Conservation (phyloP, 306 rosid species). For the Vigna hirtella region DNA sequence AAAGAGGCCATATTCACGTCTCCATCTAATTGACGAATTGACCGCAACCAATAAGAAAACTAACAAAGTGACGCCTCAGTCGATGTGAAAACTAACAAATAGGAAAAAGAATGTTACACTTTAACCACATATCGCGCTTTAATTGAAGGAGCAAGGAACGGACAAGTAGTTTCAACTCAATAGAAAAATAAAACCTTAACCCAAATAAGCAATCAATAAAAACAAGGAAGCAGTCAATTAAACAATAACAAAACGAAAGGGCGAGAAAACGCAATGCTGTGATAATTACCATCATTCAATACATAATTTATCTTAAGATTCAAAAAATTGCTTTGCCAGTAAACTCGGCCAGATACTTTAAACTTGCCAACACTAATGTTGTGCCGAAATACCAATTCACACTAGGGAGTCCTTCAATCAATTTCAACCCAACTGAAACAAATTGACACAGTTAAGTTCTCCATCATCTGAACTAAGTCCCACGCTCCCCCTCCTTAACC, state of each 20-base stretch:
- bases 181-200: not conserved
- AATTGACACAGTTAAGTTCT: conserved; percentile 21
- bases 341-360: conserved; percentile 23
- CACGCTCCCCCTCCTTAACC: not conserved
- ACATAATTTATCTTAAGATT: conserved; percentile 1
- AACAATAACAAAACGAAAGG: conserved; percentile 1
- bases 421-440: conserved; percentile 17
- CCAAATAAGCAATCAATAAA: conserved; percentile 26
- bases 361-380: conserved; percentile 8
- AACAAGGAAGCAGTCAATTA: conserved; percentile 31
- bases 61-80: too few species aligned
- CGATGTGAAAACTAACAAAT: not conserved
- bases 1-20: not conserved
- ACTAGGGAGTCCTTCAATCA: not conserved
- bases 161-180: not conserved
- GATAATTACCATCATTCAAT: not conserved
- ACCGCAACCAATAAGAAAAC: not conserved
- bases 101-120: not conserved
- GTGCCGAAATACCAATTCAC: conserved; percentile 16
- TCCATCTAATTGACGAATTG: not conserved
- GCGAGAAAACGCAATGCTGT: not conserved
- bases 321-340: not conserved
- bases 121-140: not conserved
- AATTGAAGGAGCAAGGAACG: not conserved
- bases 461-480: conserved; percentile 18